Conservation (phyloP, 805 yeast genomes). For the Candida argentea region DNA sequence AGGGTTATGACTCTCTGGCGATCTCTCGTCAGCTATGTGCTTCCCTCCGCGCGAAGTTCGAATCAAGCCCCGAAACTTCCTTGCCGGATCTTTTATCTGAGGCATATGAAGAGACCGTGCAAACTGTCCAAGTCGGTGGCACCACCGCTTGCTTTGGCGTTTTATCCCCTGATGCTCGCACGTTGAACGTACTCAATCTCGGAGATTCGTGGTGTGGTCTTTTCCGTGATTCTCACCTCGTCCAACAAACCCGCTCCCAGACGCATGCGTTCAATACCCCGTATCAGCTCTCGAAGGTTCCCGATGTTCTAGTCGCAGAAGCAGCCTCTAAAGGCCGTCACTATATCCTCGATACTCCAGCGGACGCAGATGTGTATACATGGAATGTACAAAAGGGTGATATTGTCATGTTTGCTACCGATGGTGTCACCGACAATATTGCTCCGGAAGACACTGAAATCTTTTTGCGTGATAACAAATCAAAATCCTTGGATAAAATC, state of each 20-base stretch:
- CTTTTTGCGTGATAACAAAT: conserved; percentile 36
- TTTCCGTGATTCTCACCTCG: conserved; percentile 54
- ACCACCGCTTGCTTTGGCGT: conserved; percentile 87
- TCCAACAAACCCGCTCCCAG: conserved; percentile 64
- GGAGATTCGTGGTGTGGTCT: conserved; percentile 96
- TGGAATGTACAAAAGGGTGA: conserved; percentile 66
- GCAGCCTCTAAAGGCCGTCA: conserved; percentile 47
- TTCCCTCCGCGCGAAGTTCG: conserved; percentile 36
- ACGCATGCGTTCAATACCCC: conserved; percentile 89
- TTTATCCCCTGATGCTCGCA: conserved; percentile 38
- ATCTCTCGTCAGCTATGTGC: conserved; percentile 72
- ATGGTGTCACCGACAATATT: conserved; percentile 87
- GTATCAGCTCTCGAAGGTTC: conserved; percentile 79
- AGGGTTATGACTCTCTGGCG: conserved; percentile 83
- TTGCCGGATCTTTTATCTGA: conserved; percentile 41
- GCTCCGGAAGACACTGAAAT: conserved; percentile 60
- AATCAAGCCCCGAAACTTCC: conserved; percentile 8
- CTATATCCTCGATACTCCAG: conserved; percentile 64
- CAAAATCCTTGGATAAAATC: conserved; percentile 28
- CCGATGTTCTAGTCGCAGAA: conserved; percentile 43
- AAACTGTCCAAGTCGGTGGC: conserved; percentile 76
- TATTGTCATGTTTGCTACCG: conserved; percentile 78
- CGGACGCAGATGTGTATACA: conserved; percentile 53
- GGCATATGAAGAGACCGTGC: conserved; percentile 47
- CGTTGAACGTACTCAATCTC: conserved; percentile 62